Evolutionary conservation across 345 rosid species (phyloP).

Genomic region (Hibiscus tridactylites): DNA sequence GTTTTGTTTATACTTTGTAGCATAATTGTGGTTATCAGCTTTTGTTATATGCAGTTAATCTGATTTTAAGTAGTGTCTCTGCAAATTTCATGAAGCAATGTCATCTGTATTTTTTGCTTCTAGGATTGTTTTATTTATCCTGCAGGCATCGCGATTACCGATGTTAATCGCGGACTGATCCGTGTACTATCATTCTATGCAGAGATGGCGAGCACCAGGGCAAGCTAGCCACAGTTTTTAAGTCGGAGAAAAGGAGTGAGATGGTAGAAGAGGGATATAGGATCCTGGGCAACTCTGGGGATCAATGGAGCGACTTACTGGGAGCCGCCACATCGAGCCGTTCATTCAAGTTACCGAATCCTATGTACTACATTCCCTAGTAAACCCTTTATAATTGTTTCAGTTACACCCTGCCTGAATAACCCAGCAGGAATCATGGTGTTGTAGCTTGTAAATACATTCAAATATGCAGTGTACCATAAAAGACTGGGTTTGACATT

Average conservation of each 20-base stretch:
- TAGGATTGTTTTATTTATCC: neutral
- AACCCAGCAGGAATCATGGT: neutral
- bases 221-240: conserved; percentile 51
- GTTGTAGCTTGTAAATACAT: conserved; percentile 9
- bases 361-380: conserved; percentile 71
- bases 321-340: conserved; percentile 54
- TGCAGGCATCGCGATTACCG: neutral
- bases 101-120: neutral
- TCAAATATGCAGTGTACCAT: neutral
- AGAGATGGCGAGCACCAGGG: conserved; percentile 51
- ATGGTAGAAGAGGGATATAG: conserved; percentile 66
- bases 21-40: no score
- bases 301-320: conserved; percentile 93
- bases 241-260: conserved; percentile 76
- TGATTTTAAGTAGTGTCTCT: no score
- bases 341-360: conserved; percentile 86
- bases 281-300: conserved; percentile 82
- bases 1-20: no score
- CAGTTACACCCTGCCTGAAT: neutral
- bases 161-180: neutral
- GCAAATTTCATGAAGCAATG: neutral
- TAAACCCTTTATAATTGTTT: neutral
- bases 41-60: no score
- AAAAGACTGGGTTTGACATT: neutral
- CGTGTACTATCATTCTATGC: conserved; percentile 1